Percentiles rank a stretch among this genome's conserved stretches.
phyloP scores from a whole-genome alignment of 2,329 filamentous ascomycete species.

The Aspergillus bombycis region DNA sequence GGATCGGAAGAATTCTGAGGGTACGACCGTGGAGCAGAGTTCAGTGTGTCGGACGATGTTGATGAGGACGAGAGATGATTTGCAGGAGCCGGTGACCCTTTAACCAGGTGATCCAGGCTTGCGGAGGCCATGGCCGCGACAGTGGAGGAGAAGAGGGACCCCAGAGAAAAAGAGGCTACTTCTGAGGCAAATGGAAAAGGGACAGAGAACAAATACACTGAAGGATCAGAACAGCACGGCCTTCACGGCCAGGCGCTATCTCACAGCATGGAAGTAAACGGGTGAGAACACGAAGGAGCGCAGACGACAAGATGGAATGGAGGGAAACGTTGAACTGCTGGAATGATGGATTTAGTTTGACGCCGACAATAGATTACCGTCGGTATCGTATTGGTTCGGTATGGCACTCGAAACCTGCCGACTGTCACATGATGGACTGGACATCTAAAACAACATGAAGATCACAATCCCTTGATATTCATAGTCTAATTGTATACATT shows the following conservation, averaged over 20 bases:
- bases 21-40: constrained; percentile 18
- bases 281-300: constrained; percentile 6
- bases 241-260: constrained; percentile 31
- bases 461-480: not conserved
- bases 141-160: constrained; percentile 17
- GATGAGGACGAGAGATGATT: constrained; percentile 42
- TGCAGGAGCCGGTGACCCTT: constrained; percentile 75
- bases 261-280: constrained; percentile 25
- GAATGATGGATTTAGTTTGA: not conserved
- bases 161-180: constrained; percentile 1
- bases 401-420: not conserved
- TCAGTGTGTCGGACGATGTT: constrained; percentile 30
- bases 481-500: not conserved
- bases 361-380: not conserved
- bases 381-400: not conserved
- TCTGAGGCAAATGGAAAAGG: not conserved
- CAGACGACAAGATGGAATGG: not conserved
- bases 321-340: not conserved
- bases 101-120: constrained; percentile 84
- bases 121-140: constrained; percentile 59
- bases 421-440: not conserved
- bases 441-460: too few species aligned
- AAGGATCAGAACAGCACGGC: constrained; percentile 24
- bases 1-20: constrained; percentile 31
- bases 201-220: constrained; percentile 5